phyloP scores from a whole-genome alignment of 371 early-diverging fungal genomes.

The Spiromyces aspiralis region DNA sequence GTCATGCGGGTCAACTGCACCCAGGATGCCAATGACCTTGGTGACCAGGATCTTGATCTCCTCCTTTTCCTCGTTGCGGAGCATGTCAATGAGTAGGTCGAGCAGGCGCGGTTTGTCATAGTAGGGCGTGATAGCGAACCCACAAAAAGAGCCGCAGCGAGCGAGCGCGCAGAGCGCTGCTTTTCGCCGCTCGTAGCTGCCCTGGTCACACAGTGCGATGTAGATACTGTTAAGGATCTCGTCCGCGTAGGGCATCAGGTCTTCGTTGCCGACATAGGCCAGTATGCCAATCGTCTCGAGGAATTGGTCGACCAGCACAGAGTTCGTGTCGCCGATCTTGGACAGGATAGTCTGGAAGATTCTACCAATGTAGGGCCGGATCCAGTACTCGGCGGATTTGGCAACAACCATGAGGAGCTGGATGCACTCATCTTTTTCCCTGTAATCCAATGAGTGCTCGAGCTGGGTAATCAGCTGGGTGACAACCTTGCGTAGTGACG shows the following conservation, averaged over 20 bases:
- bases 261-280: slow-evolving; percentile 71
- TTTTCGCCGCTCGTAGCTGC: slow-evolving; percentile 64
- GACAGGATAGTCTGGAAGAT: slow-evolving; percentile 71
- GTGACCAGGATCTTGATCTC: slow-evolving; percentile 69
- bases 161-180: slow-evolving; percentile 78
- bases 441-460: slow-evolving; percentile 59
- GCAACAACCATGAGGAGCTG: slow-evolving; percentile 56
- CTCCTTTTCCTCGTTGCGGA: slow-evolving; percentile 63
- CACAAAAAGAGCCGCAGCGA: slow-evolving; percentile 68
- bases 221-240: slow-evolving; percentile 72
- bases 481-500: slow-evolving; percentile 69
- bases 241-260: slow-evolving; percentile 62
- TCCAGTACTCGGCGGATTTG: slow-evolving; percentile 52
- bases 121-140: slow-evolving; percentile 85
- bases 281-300: slow-evolving; percentile 80
- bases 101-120: slow-evolving; percentile 74
- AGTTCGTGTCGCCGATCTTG: slow-evolving; percentile 60
- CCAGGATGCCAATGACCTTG: slow-evolving; percentile 82
- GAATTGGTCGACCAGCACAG: slow-evolving; percentile 68
- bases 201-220: slow-evolving; percentile 83
- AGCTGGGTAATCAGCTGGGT: slow-evolving; percentile 84
- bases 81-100: slow-evolving; percentile 54
- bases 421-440: slow-evolving; percentile 83
- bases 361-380: slow-evolving; percentile 84
- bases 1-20: slow-evolving; percentile 90